These are phyloP conservation scores for Epithele typhae DNA, from an alignment of 768 basidiomycete genomes.

Conservation along the genomic window DNA sequence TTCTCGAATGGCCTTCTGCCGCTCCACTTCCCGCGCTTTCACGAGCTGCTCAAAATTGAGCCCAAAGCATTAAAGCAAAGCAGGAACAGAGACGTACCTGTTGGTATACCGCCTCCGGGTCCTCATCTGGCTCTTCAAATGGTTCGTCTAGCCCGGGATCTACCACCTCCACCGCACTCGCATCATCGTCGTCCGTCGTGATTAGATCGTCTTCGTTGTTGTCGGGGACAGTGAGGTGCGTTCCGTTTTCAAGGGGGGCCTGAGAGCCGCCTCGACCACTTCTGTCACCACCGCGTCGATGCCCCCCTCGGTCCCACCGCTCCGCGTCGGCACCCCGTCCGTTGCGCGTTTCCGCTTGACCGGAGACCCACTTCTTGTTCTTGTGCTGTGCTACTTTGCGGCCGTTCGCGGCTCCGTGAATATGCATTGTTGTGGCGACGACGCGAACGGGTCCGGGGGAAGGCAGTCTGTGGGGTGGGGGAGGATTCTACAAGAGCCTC, in stretches of 20 bases:
- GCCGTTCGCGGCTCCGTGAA: slow-evolving; percentile 18
- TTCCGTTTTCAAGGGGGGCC: no score
- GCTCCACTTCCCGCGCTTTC: slow-evolving; percentile 67
- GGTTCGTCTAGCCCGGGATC: no score
- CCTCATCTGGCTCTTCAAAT: slow-evolving; percentile 57
- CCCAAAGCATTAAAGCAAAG: no score
- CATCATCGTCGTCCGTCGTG: slow-evolving; percentile 31
- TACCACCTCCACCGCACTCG: slow-evolving; percentile 26
- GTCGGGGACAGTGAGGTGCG: slow-evolving; percentile 11
- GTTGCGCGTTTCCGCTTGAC: slow-evolving; percentile 36
- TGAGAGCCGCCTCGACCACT: slow-evolving; percentile 42
- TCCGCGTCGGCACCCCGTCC: slow-evolving; percentile 41
- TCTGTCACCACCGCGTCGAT: slow-evolving; percentile 32
- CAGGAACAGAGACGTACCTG: slow-evolving; percentile 57
- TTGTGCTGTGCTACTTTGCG: slow-evolving; percentile 34
- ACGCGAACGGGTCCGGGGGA: no score
- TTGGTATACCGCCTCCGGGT: slow-evolving; percentile 65
- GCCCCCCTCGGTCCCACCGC: slow-evolving; percentile 61
- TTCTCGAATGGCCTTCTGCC: slow-evolving; percentile 69
- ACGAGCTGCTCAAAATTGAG: no score
- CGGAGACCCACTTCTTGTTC: slow-evolving; percentile 63
- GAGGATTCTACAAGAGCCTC: no score
- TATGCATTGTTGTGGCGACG: slow-evolving; percentile 7
- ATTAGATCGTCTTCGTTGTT: slow-evolving; percentile 27
- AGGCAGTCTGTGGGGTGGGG: no score